Conservation (phyloP, 768 basidiomycete species). For the Panaeolus papilionaceus region DNA sequence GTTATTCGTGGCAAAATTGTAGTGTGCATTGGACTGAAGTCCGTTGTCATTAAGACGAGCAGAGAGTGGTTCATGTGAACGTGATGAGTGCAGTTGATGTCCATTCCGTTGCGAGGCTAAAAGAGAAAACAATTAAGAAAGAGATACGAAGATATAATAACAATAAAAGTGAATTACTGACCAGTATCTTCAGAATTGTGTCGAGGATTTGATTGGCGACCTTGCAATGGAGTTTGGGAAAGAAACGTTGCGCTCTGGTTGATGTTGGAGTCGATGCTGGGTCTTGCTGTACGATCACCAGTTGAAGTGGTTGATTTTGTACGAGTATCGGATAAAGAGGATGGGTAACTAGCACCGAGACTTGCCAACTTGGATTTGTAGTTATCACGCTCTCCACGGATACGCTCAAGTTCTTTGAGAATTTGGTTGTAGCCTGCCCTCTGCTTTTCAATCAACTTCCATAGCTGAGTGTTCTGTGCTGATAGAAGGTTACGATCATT, state of each 20-base stretch:
- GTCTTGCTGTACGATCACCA: conserved; percentile 34
- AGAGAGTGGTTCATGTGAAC: conserved; percentile 47
- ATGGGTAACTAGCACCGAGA: conserved; percentile 29
- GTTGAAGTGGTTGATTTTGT: conserved; percentile 27
- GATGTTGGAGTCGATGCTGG: conserved; percentile 35
- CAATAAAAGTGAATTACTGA: conserved; percentile 26
- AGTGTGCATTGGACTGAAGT: conserved; percentile 30
- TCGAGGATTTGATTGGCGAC: conserved; percentile 29
- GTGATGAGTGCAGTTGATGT: conserved; percentile 42
- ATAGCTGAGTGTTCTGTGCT: conserved; percentile 87
- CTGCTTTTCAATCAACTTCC: conserved; percentile 96
- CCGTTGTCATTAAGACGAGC: conserved; percentile 31
- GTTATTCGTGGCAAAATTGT: conserved; percentile 19
- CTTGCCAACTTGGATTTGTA: conserved; percentile 57
- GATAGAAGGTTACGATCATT: conserved; percentile 83
- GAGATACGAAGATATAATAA: conserved; percentile 14
- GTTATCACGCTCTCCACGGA: conserved; percentile 79
- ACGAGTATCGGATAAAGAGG: conserved; percentile 33
- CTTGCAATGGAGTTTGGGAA: conserved; percentile 19
- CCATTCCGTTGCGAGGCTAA: conserved; percentile 37
- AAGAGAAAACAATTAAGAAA: conserved; percentile 22
- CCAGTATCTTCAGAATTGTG: conserved; percentile 48
- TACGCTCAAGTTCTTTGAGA: conserved; percentile 84
- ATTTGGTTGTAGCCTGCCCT: conserved; percentile 80
- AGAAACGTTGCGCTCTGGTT: conserved; percentile 23